Conservation (phyloP, 148 eudicot species). For the Rhododendron ovatum region DNA sequence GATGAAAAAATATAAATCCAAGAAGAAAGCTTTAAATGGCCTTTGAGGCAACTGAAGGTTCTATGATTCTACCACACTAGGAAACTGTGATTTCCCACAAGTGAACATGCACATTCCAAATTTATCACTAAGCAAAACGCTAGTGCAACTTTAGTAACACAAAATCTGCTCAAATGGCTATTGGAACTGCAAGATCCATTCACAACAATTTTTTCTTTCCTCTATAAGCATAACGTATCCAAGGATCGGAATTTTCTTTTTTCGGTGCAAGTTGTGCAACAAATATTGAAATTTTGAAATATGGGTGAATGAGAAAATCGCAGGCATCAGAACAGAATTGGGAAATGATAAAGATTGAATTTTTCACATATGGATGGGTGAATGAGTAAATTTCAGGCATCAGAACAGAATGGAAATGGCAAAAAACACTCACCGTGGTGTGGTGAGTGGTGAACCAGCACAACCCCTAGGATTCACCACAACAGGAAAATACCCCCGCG, state of each 20-base stretch:
- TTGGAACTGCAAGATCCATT: neutral
- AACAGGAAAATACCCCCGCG: conserved; percentile 71
- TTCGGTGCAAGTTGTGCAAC: neutral
- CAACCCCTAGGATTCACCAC: conserved; percentile 95
- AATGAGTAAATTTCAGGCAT: neutral
- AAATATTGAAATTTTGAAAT: neutral
- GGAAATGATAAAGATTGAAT: neutral
- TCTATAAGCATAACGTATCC: neutral
- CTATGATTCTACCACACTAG: neutral
- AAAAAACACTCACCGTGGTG: conserved; percentile 47
- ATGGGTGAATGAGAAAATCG: neutral
- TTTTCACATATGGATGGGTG: neutral
- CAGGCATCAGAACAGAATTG: neutral
- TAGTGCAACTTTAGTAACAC: neutral
- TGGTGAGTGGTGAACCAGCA: conserved; percentile 84
- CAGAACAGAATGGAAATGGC: no score
- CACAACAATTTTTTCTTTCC: neutral
- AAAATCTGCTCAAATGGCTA: neutral
- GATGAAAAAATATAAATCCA: neutral
- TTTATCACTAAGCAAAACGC: neutral
- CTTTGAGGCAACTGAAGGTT: neutral
- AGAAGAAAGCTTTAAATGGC: neutral
- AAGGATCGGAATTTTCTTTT: neutral
- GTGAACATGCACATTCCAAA: neutral
- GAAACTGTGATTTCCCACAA: neutral